phyloP scores from a whole-genome alignment of 1,284 basidiomycete species.

The Irpex sp. region DNA sequence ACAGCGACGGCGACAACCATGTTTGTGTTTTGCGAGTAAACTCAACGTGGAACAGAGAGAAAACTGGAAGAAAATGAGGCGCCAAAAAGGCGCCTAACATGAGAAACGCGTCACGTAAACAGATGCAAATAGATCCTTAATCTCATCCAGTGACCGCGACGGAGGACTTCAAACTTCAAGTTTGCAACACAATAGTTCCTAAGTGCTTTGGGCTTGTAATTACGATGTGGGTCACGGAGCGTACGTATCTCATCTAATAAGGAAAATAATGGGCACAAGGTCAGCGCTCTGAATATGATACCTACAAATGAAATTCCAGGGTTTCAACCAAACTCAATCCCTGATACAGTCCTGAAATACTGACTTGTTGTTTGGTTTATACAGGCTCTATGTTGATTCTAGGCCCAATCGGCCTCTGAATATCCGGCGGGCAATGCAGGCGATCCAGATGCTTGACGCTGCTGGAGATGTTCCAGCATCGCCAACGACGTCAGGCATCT shows the following conservation, averaged over 20 bases:
- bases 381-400: no score
- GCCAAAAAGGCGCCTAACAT: constrained; percentile 6
- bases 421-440: neutral
- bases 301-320: no score
- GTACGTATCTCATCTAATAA: no score
- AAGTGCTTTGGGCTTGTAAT: no score
- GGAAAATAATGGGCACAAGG: no score
- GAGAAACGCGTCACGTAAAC: constrained; percentile 3
- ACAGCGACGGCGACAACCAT: constrained; percentile 15
- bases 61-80: constrained; percentile 2
- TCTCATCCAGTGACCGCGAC: neutral
- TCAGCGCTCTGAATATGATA: no score
- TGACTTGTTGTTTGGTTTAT: no score
- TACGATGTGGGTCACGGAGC: no score
- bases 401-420: neutral
- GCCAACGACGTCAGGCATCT: neutral
- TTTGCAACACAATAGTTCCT: neutral
- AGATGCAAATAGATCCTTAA: neutral
- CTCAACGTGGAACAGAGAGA: constrained; percentile 3
- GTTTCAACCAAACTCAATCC: no score
- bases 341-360: no score
- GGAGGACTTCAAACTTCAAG: neutral
- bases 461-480: neutral
- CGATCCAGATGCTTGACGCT: neutral
- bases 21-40: constrained; percentile 4